A percentile compares a stretch with the other conserved stretches of the same genome.
Conservation (phyloP, 139 green algal genomes). For the Astrephomene gubernaculifera region DNA sequence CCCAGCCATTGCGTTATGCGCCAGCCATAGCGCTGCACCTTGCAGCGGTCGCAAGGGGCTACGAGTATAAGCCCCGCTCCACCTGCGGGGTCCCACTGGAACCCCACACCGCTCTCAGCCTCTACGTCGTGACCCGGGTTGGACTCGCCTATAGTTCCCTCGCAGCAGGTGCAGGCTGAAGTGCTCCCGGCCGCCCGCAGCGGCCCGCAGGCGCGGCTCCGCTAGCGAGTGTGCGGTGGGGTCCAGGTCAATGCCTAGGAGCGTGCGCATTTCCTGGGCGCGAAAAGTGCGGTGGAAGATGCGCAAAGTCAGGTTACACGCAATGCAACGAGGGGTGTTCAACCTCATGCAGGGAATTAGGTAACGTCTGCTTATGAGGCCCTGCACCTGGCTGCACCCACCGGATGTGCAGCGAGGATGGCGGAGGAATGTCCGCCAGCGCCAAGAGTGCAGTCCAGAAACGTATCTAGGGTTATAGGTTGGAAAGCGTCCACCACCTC, state of each 20-base stretch:
- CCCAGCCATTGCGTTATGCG: too few species aligned
- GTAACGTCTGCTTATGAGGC: too few species aligned
- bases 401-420: slow-evolving; percentile 76
- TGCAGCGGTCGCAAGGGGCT: too few species aligned
- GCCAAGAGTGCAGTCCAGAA: slow-evolving; percentile 92
- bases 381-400: slow-evolving; percentile 40
- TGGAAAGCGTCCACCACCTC: slow-evolving; percentile 32
- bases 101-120: too few species aligned
- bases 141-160: slow-evolving; percentile 73
- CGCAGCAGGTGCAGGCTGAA: slow-evolving; percentile 58
- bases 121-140: too few species aligned
- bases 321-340: too few species aligned
- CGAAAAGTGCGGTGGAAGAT: too few species aligned
- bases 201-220: slow-evolving; percentile 54
- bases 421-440: slow-evolving; percentile 84
- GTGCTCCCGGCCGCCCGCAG: neutral
- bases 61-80: too few species aligned
- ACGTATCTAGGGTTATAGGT: slow-evolving; percentile 52
- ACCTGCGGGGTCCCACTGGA: too few species aligned
- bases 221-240: slow-evolving; percentile 81
- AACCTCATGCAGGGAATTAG: too few species aligned
- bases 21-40: too few species aligned
- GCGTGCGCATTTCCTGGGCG: slow-evolving; percentile 71
- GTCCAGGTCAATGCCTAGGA: slow-evolving; percentile 93
- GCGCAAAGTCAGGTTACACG: too few species aligned